These are phyloP conservation scores for Fusarium chaquense DNA, from an alignment of 2,329 filamentous ascomycete genomes.

Conservation along the genomic window DNA sequence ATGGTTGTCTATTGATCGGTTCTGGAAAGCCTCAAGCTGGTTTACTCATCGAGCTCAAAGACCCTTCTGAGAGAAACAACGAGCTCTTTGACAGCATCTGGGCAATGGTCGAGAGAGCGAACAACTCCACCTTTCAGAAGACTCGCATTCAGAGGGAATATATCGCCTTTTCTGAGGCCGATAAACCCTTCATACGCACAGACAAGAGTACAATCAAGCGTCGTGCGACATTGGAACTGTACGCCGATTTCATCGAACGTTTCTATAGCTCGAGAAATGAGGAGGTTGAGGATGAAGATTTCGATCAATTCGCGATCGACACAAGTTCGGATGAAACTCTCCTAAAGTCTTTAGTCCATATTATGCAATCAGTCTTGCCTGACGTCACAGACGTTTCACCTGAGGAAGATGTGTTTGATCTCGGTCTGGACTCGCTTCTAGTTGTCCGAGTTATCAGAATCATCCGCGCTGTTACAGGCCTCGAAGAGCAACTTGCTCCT, in stretches of 20 bases:
- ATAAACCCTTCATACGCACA: constrained; percentile 8
- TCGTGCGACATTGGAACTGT: constrained; percentile 5
- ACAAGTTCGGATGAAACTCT: background rate
- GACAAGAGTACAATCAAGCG: constrained; percentile 16
- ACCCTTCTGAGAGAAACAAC: background rate
- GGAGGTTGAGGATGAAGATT: constrained; percentile 1
- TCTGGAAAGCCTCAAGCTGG: constrained; percentile 2
- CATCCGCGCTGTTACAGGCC: background rate
- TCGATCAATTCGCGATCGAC: constrained; percentile 1
- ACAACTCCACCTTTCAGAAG: constrained; percentile 10
- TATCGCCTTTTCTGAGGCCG: background rate
- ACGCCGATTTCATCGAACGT: constrained; percentile 5
- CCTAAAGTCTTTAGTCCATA: background rate
- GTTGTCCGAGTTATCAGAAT: constrained; percentile 12
- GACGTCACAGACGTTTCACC: background rate
- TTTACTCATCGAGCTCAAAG: constrained; percentile 1
- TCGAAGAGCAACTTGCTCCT: constrained; percentile 12
- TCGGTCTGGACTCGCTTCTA: constrained; percentile 4
- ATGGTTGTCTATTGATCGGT: constrained; percentile 43
- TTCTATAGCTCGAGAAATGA: constrained; percentile 11
- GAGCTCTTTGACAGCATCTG: constrained; percentile 17
- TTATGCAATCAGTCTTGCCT: constrained; percentile 1
- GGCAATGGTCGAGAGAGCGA: constrained; percentile 1
- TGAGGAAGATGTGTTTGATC: constrained; percentile 1
- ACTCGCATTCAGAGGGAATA: background rate